Base-by-base conservation (phyloP, 371 early-diverging fungal species). In the Mucor racemosus region DNA sequence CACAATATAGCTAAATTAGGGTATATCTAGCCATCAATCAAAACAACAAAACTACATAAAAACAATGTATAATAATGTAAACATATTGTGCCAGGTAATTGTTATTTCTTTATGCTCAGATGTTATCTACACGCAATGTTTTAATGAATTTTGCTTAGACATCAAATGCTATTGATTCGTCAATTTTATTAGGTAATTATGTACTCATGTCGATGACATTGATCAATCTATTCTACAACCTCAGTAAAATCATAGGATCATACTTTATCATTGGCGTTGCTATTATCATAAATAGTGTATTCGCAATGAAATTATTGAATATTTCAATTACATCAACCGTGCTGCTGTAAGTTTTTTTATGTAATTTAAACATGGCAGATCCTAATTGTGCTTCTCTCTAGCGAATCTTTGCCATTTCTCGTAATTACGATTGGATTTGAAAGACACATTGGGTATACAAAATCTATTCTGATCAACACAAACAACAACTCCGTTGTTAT, bases 351-450 rank as follows among this genome's bases (percentile, higher is more conserved):
- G 44, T 44, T 44, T n/a, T n/a, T 1, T 1, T 44, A 17, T 44
- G 44, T 17, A 17, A 17, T 17, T 7, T 8, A 9, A 17, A n/a
- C 14, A 26, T 44, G 44, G 6, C 44, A 44, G 15, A 88, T 1
- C 82, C 86, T 39, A 85, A 86, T 62, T 61, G 81, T 26, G 14
- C 26, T 62, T 36, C 5, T 36, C 14, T 21, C 11, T 55, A 76
- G 76, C 60, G 95, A 96, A 73, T 92, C 94, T 14, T 86, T 95
- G 64, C 96, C 96, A 13, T 95, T 95, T 82, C 84, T 96, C 61
- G 90, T 93, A 48, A 90, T 94, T 68, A 92, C 93, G 38, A 88
- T 95, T 42, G 95, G 95, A 3, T 95, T 95, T 67, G 95, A 95
- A 71, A 89, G 93, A 69, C 92, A 94, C 41, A 90, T 88, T 78